phyloP scores from a whole-genome alignment of 805 yeast species.

The Schwanniomyces occidentalis region DNA sequence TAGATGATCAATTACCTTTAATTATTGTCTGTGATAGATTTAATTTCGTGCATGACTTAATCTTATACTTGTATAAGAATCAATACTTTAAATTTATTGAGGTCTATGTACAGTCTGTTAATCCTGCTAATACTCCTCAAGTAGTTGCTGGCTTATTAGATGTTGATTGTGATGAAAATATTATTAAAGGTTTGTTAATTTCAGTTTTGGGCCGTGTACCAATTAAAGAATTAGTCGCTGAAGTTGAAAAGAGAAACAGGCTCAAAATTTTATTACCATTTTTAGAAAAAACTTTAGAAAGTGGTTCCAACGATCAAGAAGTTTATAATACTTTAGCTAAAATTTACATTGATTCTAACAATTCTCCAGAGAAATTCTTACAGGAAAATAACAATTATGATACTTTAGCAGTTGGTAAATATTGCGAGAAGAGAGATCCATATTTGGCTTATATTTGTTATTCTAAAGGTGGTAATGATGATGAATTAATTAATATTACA shows the following conservation, averaged over 20 bases:
- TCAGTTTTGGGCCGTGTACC: constrained; percentile 96
- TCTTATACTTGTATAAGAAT: constrained; percentile 90
- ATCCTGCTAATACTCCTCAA: constrained; percentile 93
- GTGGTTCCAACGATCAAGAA: constrained; percentile 86
- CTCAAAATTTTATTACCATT: constrained; percentile 89
- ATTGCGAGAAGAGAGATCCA: constrained; percentile 99
- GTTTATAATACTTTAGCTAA: constrained; percentile 94
- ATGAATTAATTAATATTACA: constrained; percentile 85
- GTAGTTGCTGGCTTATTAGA: constrained; percentile 95
- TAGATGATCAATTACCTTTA: constrained; percentile 94
- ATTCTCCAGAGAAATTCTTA: constrained; percentile 95
- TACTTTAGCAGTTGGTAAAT: constrained; percentile 93
- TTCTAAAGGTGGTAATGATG: constrained; percentile 91
- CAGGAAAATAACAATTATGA: constrained; percentile 88
- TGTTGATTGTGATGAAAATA: constrained; percentile 93
- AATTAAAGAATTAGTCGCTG: constrained; percentile 80
- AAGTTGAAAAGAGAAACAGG: constrained; percentile 96
- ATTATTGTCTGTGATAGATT: constrained; percentile 95
- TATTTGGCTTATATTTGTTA: constrained; percentile 96
- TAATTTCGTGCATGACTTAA: constrained; percentile 88
- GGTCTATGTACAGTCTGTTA: constrained; percentile 96
- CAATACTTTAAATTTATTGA: constrained; percentile 96
- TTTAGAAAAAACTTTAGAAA: constrained; percentile 81
- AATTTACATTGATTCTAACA: constrained; percentile 96
- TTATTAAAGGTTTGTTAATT: constrained; percentile 75